These are phyloP conservation scores for Jacaranda copaia DNA, from an alignment of 257 asterid species.

Conservation along the genomic window DNA sequence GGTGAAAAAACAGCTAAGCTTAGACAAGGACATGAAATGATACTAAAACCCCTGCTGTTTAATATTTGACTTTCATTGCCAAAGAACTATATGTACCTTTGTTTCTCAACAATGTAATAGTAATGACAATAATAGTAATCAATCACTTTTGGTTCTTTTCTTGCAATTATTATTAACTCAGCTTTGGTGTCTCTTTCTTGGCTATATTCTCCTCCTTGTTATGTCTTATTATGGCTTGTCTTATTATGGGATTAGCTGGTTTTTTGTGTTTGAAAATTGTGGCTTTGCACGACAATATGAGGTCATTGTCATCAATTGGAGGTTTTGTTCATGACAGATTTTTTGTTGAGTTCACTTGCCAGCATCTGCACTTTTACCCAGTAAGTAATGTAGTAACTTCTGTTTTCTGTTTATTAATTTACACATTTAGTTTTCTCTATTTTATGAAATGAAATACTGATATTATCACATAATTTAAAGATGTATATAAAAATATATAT, in stretches of 20 bases:
- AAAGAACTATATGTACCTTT: constrained; percentile 25
- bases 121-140: constrained; percentile 2
- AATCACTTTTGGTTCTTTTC: constrained; percentile 27
- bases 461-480: too few relatives aligned
- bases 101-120: constrained; percentile 22
- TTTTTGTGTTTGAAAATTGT: constrained; percentile 30
- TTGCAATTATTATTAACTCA: constrained; percentile 28
- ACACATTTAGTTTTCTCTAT: too few relatives aligned
- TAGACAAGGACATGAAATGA: constrained; percentile 38
- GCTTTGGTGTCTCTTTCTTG: not conserved
- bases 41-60: constrained; percentile 11
- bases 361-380: constrained; percentile 6
- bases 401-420: too few relatives aligned
- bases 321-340: constrained; percentile 30
- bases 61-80: constrained; percentile 37
- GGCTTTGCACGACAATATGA: constrained; percentile 31
- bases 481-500: too few relatives aligned
- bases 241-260: constrained; percentile 30
- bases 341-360: constrained; percentile 35
- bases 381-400: too few relatives aligned
- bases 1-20: constrained; percentile 42
- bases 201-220: not conserved
- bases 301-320: constrained; percentile 45
- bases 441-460: too few relatives aligned
- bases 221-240: constrained; percentile 42